These are phyloP conservation scores for Spergularia bocconei DNA, from an alignment of 148 eudicot species.

Conservation along the genomic window DNA sequence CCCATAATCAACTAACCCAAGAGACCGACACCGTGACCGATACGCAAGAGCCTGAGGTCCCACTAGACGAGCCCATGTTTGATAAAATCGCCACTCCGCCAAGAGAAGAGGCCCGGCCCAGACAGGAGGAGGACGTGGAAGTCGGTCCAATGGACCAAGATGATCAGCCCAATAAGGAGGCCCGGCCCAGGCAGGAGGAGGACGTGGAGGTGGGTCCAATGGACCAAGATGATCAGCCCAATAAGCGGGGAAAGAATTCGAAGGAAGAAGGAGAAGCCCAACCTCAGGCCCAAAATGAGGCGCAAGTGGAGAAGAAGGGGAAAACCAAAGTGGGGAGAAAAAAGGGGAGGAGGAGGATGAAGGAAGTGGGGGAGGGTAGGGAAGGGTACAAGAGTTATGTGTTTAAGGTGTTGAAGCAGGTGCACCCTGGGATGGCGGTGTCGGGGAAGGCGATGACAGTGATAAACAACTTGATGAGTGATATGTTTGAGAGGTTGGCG, in stretches of 20 bases:
- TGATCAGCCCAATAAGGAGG: constrained; percentile 25
- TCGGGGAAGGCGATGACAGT: constrained; percentile 73
- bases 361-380: constrained; percentile 23
- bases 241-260: not conserved
- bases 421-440: constrained; percentile 70
- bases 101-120: constrained; percentile 29
- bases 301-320: constrained; percentile 7
- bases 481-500: constrained; percentile 79
- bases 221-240: constrained; percentile 6
- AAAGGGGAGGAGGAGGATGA: constrained; percentile 19
- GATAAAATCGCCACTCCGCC: constrained; percentile 33
- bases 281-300: not conserved
- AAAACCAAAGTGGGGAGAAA: not conserved
- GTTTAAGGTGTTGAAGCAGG: constrained; percentile 67
- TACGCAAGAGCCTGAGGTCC: constrained; percentile 32
- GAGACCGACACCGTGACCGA: constrained; percentile 29
- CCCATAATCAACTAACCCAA: not conserved
- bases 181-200: constrained; percentile 21
- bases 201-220: not conserved
- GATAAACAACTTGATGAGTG: constrained; percentile 59
- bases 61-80: constrained; percentile 23
- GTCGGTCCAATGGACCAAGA: not conserved
- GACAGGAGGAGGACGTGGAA: constrained; percentile 3
- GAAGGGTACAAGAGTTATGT: constrained; percentile 63
- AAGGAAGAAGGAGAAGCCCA: not conserved